Conservation (phyloP, 495 filamentous ascomycete genomes). For the Talaromyces nanjingensis region DNA sequence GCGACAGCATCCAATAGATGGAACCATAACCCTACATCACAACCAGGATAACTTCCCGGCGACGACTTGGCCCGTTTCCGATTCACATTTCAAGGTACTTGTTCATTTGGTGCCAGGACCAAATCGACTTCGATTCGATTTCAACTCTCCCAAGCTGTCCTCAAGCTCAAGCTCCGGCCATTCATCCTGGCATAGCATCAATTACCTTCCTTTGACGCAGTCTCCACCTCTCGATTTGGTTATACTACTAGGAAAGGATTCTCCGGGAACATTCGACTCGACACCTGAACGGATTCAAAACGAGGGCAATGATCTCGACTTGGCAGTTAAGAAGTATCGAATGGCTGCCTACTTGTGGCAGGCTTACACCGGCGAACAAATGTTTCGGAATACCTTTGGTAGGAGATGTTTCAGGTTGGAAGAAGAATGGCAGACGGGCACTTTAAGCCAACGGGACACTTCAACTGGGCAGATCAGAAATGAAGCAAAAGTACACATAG, state of each 20-base stretch:
- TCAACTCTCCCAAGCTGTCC: constrained; percentile 70
- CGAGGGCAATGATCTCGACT: constrained; percentile 75
- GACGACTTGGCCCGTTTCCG: constrained; percentile 74
- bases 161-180: constrained; percentile 65
- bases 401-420: constrained; percentile 82
- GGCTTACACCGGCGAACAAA: constrained; percentile 90
- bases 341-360: constrained; percentile 95
- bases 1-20: constrained; percentile 63
- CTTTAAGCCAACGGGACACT: constrained; percentile 62
- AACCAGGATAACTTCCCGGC: constrained; percentile 79
- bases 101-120: constrained; percentile 82
- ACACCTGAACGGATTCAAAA: constrained; percentile 64
- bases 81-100: constrained; percentile 83
- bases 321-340: constrained; percentile 75
- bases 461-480: constrained; percentile 68
- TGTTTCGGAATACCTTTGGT: constrained; percentile 80
- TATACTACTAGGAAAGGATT: constrained; percentile 79
- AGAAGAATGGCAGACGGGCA: constrained; percentile 84
- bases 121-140: constrained; percentile 81
- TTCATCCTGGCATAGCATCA: constrained; percentile 69
- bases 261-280: constrained; percentile 78
- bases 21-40: constrained; percentile 69
- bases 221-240: constrained; percentile 78
- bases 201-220: constrained; percentile 72
- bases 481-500: constrained; percentile 80